Percentiles rank a stretch among this genome's conserved stretches.
Conservation (phyloP, 2,329 filamentous ascomycete genomes). For the Zymoseptoria pseudotritici region DNA sequence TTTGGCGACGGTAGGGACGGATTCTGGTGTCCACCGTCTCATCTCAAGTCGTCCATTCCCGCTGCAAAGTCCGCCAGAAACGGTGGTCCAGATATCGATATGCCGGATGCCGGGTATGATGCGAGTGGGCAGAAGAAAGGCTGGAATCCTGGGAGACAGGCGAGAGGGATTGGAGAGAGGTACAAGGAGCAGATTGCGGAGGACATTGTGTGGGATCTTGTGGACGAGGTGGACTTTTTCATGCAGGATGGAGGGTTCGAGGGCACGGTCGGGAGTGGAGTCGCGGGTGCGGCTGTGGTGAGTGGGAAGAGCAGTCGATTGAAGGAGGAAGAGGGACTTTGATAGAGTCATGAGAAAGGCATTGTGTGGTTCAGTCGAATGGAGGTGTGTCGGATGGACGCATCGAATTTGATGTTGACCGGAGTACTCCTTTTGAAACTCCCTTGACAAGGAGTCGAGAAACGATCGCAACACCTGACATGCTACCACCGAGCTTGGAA, state of each 20-base stretch:
- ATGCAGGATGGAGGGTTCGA: conserved; percentile 54
- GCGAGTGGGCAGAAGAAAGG: conserved; percentile 16
- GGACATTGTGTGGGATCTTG: conserved; percentile 83
- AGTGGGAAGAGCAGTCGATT: conserved; percentile 14
- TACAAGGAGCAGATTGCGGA: conserved; percentile 92
- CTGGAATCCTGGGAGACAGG: conserved; percentile 28
- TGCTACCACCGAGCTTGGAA: no score
- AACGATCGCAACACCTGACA: no score
- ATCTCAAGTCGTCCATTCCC: conserved; percentile 22
- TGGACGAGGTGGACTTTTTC: conserved; percentile 92
- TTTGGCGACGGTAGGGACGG: conserved; percentile 77
- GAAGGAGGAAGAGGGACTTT: conserved; percentile 11
- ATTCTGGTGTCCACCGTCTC: conserved; percentile 79
- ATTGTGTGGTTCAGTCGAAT: no score
- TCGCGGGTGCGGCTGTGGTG: conserved; percentile 13
- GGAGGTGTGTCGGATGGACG: not conserved
- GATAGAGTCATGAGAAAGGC: not conserved
- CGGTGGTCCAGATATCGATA: conserved; percentile 31
- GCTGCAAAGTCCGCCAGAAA: not conserved
- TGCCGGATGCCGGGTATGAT: conserved; percentile 21
- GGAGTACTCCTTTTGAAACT: no score
- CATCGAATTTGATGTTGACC: no score
- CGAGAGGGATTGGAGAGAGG: conserved; percentile 64
- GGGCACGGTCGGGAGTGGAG: conserved; percentile 21
- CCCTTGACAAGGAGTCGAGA: no score